Evolutionary conservation across 345 rosid genomes (phyloP).

Genomic region (Pistacia atlantica): DNA sequence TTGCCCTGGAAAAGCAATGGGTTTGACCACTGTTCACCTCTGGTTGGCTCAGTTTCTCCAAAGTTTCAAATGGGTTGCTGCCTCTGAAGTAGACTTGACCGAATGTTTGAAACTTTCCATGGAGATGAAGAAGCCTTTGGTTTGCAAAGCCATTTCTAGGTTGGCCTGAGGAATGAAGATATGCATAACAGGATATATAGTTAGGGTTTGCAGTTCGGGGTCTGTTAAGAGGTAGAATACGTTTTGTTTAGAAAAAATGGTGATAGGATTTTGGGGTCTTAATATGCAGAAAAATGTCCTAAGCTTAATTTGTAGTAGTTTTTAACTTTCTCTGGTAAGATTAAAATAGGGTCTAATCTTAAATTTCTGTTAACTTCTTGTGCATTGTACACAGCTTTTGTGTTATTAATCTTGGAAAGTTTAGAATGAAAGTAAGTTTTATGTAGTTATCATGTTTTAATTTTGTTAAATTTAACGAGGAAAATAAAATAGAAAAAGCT

Average conservation of each 20-base stretch:
- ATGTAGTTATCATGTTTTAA: too few relatives aligned
- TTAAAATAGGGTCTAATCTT: neutral
- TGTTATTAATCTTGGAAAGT: neutral
- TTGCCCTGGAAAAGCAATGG: slow-evolving; percentile 74
- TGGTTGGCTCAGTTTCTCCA: slow-evolving; percentile 67
- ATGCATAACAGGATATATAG: neutral
- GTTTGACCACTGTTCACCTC: slow-evolving; percentile 53
- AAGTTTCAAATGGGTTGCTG: slow-evolving; percentile 46
- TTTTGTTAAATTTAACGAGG: too few relatives aligned
- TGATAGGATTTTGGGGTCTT: neutral
- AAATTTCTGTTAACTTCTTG: neutral
- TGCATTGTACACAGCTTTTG: slow-evolving; percentile 1
- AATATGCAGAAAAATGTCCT: neutral
- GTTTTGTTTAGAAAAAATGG: neutral
- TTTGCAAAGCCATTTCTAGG: slow-evolving; percentile 58
- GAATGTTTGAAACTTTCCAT: slow-evolving; percentile 59
- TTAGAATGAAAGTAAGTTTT: neutral
- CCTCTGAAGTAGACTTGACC: slow-evolving; percentile 42
- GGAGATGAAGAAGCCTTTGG: slow-evolving; percentile 65
- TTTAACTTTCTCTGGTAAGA: neutral
- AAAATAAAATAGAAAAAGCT: too few relatives aligned
- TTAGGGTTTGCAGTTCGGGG: neutral
- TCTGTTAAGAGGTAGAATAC: too few relatives aligned
- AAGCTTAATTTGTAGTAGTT: neutral
- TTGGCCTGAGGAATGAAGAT: slow-evolving; percentile 13